Evolutionary conservation across 371 early-diverging fungal genomes (phyloP).

Genomic region (Cokeromyces recurvatus): DNA sequence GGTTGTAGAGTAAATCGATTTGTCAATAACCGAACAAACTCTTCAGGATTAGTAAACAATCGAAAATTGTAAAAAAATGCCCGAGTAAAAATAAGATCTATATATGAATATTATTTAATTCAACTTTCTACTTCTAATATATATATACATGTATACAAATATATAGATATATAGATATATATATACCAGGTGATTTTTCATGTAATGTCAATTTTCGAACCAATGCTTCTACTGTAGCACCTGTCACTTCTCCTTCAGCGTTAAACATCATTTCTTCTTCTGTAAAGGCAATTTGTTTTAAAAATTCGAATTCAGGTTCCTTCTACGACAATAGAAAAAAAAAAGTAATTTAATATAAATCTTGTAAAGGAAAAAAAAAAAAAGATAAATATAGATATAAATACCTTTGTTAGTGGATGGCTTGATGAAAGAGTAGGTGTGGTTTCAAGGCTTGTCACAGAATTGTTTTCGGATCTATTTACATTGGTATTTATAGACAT

Average conservation of each 20-base stretch:
- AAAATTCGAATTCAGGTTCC: slow-evolving; percentile 60
- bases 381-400: too few species aligned
- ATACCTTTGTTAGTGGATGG: background rate
- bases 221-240: slow-evolving; percentile 80
- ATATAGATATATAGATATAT: too few species aligned
- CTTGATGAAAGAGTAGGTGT: too few species aligned
- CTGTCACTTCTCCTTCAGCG: slow-evolving; percentile 81
- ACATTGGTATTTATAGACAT: slow-evolving; percentile 8
- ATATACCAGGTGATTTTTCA: slow-evolving; percentile 53
- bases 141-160: too few species aligned
- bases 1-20: slow-evolving; percentile 70
- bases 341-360: too few species aligned
- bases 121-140: background rate
- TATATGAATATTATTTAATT: background rate
- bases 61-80: slow-evolving; percentile 91
- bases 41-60: slow-evolving; percentile 70
- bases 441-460: too few species aligned
- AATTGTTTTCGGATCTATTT: background rate
- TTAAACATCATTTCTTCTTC: slow-evolving; percentile 75
- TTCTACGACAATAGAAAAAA: slow-evolving; percentile 8
- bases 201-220: slow-evolving; percentile 89
- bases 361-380: too few species aligned
- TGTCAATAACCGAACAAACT: slow-evolving; percentile 66
- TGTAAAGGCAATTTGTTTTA: slow-evolving; percentile 53
- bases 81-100: slow-evolving; percentile 73